Conservation (phyloP, 495 filamentous ascomycete species). For the Podospora anserina region DNA sequence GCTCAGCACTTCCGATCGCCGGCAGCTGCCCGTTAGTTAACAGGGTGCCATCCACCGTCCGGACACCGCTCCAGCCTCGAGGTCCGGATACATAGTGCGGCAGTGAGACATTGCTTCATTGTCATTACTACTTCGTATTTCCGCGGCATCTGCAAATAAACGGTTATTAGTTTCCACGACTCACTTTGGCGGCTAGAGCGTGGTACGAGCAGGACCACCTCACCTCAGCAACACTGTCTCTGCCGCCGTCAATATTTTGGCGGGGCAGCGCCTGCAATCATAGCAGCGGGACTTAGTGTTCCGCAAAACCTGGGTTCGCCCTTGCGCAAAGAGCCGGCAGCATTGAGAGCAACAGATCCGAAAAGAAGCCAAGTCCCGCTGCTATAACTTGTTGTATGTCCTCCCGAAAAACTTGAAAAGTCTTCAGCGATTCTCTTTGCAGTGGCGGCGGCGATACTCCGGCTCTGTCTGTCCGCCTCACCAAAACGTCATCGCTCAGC, state of each 20-base stretch:
- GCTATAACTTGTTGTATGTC: not conserved
- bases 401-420: conserved; percentile 4
- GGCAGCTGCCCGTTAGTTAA: not conserved
- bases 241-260: not conserved
- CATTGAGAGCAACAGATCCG: not conserved
- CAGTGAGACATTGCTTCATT: not conserved
- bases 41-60: not conserved
- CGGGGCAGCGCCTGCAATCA: not conserved
- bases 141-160: not conserved
- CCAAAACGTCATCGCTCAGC: conserved; percentile 17
- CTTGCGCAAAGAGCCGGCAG: not conserved
- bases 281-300: not conserved
- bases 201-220: not conserved
- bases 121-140: no score
- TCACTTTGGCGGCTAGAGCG: not conserved
- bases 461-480: conserved; percentile 11
- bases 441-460: conserved; percentile 11
- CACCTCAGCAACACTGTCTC: not conserved
- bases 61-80: not conserved
- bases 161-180: not conserved
- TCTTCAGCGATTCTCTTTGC: conserved; percentile 2
- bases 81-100: not conserved
- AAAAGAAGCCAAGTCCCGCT: not conserved
- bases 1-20: not conserved
- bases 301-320: not conserved